Conservation (phyloP, 805 yeast genomes). For the Barnettozyma sucrosica region DNA sequence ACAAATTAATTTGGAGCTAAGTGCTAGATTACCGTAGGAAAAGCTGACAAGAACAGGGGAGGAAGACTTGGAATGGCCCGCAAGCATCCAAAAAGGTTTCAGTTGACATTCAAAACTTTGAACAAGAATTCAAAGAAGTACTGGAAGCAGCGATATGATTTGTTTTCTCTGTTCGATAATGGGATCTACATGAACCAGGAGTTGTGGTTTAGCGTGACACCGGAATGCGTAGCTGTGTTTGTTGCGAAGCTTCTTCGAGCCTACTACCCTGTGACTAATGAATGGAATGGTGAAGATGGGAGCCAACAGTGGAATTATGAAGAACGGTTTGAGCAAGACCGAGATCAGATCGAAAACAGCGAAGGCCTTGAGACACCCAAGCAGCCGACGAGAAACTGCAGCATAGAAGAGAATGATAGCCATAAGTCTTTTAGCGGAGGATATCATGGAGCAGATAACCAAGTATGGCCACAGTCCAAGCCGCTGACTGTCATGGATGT, state of each 20-base stretch:
- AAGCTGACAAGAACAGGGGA: no score
- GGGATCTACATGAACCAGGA: constrained; percentile 67
- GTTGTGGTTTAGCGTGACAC: constrained; percentile 86
- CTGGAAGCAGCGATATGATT: constrained; percentile 54
- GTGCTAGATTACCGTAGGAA: no score
- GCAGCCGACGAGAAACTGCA: background rate
- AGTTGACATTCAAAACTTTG: constrained; percentile 10
- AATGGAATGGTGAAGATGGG: background rate
- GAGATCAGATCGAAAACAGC: no score
- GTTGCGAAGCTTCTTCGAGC: constrained; percentile 47
- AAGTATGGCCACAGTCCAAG: background rate
- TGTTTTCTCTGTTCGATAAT: constrained; percentile 60
- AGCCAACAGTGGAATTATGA: background rate
- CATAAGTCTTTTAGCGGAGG: background rate
- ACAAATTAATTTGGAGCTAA: background rate
- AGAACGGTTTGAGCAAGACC: background rate
- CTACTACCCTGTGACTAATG: constrained; percentile 35
- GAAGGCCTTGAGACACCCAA: background rate
- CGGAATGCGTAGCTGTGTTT: constrained; percentile 64
- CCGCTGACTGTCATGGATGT: constrained; percentile 38
- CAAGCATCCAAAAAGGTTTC: constrained; percentile 1
- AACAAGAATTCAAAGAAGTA: constrained; percentile 25
- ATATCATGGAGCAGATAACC: background rate
- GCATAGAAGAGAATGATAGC: background rate
- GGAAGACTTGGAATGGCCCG: background rate